Conservation (phyloP, 768 basidiomycete species). For the Kwoniella sp. region DNA sequence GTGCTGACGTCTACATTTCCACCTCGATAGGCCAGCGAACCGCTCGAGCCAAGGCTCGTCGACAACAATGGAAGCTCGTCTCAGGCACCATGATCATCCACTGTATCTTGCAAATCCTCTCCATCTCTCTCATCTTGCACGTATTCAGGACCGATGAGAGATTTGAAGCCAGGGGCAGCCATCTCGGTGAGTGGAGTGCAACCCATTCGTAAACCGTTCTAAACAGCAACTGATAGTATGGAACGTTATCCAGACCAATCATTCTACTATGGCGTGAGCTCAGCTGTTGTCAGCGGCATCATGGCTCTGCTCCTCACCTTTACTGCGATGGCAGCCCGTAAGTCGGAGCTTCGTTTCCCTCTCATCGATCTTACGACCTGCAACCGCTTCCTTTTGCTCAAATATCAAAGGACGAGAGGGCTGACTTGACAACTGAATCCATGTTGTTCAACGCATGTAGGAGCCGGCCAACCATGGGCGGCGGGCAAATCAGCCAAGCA, state of each 20-base stretch:
- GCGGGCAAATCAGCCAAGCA: conserved; percentile 50
- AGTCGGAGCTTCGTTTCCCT: conserved; percentile 9
- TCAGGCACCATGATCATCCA: conserved; percentile 53
- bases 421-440: background rate
- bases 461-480: conserved; percentile 54
- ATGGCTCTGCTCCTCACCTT: conserved; percentile 48
- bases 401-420: no score
- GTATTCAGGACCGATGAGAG: conserved; percentile 53
- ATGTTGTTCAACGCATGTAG: conserved; percentile 8
- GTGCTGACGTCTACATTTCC: conserved; percentile 8
- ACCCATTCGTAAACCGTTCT: no score
- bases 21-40: conserved; percentile 36
- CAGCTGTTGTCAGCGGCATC: conserved; percentile 42
- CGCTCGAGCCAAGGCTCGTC: conserved; percentile 44
- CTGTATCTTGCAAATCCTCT: conserved; percentile 46
- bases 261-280: conserved; percentile 48
- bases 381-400: no score
- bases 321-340: conserved; percentile 52
- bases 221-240: background rate
- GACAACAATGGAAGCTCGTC: conserved; percentile 55
- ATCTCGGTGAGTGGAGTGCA: conserved; percentile 47
- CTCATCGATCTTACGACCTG: background rate
- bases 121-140: conserved; percentile 49
- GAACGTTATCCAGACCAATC: conserved; percentile 34
- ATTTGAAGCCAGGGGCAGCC: conserved; percentile 41